phyloP scores from a whole-genome alignment of 257 asterid genomes.

The Avicennia marina region DNA sequence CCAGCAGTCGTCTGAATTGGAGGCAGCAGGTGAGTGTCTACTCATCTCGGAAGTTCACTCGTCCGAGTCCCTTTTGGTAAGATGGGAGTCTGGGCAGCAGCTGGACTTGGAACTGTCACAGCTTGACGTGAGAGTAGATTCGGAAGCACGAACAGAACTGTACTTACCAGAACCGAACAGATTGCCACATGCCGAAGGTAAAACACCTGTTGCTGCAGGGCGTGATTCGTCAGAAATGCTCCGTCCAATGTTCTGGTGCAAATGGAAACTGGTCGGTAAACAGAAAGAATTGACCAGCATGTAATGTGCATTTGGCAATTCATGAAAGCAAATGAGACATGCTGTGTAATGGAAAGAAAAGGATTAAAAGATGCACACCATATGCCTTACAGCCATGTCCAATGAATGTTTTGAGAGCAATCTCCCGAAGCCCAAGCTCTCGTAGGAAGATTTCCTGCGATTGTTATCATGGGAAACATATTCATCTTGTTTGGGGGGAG shows the following conservation, averaged over 20 bases:
- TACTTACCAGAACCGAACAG: constrained; percentile 27
- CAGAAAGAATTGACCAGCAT: background rate
- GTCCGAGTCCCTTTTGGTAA: constrained; percentile 28
- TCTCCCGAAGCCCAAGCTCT: constrained; percentile 69
- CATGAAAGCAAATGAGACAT: too few species aligned
- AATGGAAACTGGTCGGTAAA: background rate
- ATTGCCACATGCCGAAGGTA: constrained; percentile 27
- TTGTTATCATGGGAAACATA: constrained; percentile 26
- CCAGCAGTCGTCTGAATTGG: background rate
- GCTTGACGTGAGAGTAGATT: constrained; percentile 49
- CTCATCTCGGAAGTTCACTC: background rate
- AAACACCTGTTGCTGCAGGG: constrained; percentile 22
- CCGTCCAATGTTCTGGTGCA: constrained; percentile 67
- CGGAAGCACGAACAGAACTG: constrained; percentile 29
- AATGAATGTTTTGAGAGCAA: constrained; percentile 73
- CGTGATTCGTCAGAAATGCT: constrained; percentile 34
- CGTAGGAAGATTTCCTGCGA: constrained; percentile 45
- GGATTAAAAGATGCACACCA: constrained; percentile 42
- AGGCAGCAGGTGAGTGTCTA: too few species aligned
- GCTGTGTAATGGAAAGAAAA: background rate
- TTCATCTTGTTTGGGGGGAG: constrained; percentile 69
- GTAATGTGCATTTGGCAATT: too few species aligned
- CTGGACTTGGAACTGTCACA: constrained; percentile 43
- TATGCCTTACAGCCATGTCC: constrained; percentile 91
- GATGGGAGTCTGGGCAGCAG: constrained; percentile 24